A percentile compares a stretch with the other conserved stretches of the same genome.
phyloP scores from a whole-genome alignment of 257 asterid genomes.

The Solanum clarkiae region DNA sequence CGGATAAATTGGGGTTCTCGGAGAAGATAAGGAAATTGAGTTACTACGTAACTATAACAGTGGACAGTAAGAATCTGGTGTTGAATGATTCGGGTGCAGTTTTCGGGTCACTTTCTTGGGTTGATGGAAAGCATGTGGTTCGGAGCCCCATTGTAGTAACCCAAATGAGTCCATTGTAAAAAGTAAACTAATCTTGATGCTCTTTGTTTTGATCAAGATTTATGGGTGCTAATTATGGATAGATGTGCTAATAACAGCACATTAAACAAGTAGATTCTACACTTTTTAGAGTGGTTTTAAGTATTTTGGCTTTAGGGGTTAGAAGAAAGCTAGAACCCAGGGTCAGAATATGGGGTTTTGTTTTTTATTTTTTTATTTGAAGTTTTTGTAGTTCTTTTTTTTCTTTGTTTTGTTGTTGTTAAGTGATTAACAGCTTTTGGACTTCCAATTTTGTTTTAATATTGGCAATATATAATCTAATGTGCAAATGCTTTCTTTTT shows the following conservation, averaged over 20 bases:
- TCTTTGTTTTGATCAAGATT: not conserved
- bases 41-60: slow-evolving; percentile 54
- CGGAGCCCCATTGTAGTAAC: slow-evolving; percentile 85
- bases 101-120: slow-evolving; percentile 78
- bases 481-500: too few species aligned
- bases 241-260: not conserved
- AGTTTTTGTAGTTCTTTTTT: not conserved
- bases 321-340: not conserved
- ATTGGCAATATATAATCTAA: not conserved
- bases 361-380: not conserved
- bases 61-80: slow-evolving; percentile 43
- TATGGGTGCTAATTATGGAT: not conserved
- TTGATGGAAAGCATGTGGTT: slow-evolving; percentile 77
- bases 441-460: not conserved
- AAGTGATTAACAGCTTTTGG: not conserved
- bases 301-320: too few species aligned
- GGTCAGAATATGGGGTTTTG: not conserved
- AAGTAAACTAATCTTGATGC: not conserved
- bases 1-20: slow-evolving; percentile 55
- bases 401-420: not conserved
- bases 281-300: not conserved
- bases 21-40: slow-evolving; percentile 42
- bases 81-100: slow-evolving; percentile 74
- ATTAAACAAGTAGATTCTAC: not conserved
- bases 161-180: slow-evolving; percentile 64